These are phyloP conservation scores for Gliomastix tumulicola DNA, from an alignment of 2,329 filamentous ascomycete species.

Conservation along the genomic window DNA sequence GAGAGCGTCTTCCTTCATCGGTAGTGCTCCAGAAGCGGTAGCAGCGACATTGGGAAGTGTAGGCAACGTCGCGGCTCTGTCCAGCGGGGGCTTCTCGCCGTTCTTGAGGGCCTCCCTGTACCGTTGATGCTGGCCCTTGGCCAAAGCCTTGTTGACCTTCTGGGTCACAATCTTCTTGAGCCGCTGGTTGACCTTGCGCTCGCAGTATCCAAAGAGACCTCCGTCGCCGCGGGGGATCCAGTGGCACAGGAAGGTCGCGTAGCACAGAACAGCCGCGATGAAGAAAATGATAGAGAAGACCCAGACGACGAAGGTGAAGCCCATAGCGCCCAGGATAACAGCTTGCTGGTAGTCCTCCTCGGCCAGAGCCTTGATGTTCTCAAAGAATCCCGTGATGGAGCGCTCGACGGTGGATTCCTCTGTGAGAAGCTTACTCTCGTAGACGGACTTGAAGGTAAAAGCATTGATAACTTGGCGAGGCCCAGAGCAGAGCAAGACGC, in stretches of 20 bases:
- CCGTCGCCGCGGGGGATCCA: slow-evolving; percentile 81
- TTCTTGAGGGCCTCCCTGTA: slow-evolving; percentile 48
- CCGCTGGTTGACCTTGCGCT: slow-evolving; percentile 82
- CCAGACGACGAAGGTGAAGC: slow-evolving; percentile 89
- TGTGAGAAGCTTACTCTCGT: slow-evolving; percentile 63
- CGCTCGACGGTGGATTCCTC: slow-evolving; percentile 47
- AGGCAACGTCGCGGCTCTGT: slow-evolving; percentile 63
- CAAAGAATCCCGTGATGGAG: slow-evolving; percentile 68
- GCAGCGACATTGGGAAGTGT: slow-evolving; percentile 35
- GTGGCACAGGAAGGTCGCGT: slow-evolving; percentile 85
- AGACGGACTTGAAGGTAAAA: slow-evolving; percentile 79
- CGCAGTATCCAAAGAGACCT: slow-evolving; percentile 77
- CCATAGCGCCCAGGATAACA: slow-evolving; percentile 80
- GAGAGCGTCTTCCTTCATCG: slow-evolving; percentile 36
- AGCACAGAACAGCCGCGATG: slow-evolving; percentile 69
- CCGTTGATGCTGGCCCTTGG: slow-evolving; percentile 62
- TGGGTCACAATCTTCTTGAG: slow-evolving; percentile 76
- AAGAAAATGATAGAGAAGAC: slow-evolving; percentile 71
- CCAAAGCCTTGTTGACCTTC: slow-evolving; percentile 84
- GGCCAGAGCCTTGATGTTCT: slow-evolving; percentile 70
- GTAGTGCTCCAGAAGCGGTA: no score
- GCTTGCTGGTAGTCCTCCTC: slow-evolving; percentile 70
- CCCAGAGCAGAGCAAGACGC: slow-evolving; percentile 83
- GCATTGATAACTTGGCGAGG: slow-evolving; percentile 89
- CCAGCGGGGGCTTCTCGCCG: slow-evolving; percentile 39